Conservation (phyloP, 177 flowering plant species). For the Telopea speciosissima region DNA sequence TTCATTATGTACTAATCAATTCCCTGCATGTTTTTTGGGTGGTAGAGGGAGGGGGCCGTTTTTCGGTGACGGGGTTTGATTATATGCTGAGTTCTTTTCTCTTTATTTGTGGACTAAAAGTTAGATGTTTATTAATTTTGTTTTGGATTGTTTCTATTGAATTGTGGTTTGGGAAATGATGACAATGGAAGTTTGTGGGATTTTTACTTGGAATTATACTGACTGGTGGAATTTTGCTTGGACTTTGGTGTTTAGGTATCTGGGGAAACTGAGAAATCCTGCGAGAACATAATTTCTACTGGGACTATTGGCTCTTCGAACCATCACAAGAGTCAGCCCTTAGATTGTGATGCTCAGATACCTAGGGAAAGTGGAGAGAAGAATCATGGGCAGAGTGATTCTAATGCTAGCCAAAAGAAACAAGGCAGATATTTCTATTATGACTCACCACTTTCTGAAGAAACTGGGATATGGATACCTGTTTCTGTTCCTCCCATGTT, state of each 20-base stretch:
- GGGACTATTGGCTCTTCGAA: background rate
- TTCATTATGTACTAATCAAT: too few species aligned
- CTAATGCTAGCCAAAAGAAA: slow-evolving; percentile 18
- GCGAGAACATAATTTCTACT: slow-evolving; percentile 3
- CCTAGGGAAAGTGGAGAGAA: slow-evolving; percentile 7
- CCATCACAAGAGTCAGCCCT: slow-evolving; percentile 6
- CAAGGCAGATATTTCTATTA: slow-evolving; percentile 60
- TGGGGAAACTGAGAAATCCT: slow-evolving; percentile 6
- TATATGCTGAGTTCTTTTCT: too few species aligned
- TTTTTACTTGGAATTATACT: background rate
- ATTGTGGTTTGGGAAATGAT: background rate
- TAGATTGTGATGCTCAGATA: slow-evolving; percentile 10
- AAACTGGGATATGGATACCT: slow-evolving; percentile 95
- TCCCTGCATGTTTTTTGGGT: background rate
- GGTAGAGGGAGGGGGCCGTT: background rate
- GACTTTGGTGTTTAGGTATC: slow-evolving; percentile 15
- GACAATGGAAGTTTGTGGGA: background rate
- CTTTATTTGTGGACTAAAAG: background rate
- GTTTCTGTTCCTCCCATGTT: slow-evolving; percentile 96
- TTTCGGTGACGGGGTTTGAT: background rate
- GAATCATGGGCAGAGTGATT: slow-evolving; percentile 2
- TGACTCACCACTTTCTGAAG: slow-evolving; percentile 74
- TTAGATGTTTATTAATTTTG: background rate
- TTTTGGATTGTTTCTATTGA: background rate
- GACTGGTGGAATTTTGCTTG: background rate